A percentile compares a stretch with the other conserved stretches of the same genome.
Conservation (phyloP, 2,329 filamentous ascomycete species). For the Xylogone sp. region DNA sequence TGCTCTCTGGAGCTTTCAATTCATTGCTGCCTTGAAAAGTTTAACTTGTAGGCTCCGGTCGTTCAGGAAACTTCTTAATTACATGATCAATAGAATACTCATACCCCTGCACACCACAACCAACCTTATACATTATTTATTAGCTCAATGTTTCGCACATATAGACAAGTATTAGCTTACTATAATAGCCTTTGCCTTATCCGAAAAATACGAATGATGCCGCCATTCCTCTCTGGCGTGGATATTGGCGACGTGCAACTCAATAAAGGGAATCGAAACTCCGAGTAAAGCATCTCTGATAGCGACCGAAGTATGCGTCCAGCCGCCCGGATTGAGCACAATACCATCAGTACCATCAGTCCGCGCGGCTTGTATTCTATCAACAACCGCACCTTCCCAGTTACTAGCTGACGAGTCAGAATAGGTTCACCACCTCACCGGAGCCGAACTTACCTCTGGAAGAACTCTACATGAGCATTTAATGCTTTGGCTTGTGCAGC, state of each 20-base stretch:
- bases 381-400: conserved; percentile 69
- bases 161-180: not conserved
- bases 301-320: conserved; percentile 71
- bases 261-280: conserved; percentile 66
- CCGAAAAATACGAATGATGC: conserved; percentile 65
- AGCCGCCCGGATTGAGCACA: conserved; percentile 69
- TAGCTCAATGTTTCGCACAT: not conserved
- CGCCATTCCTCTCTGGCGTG: conserved; percentile 65
- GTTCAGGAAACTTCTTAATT: conserved; percentile 21
- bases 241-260: conserved; percentile 70
- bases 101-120: conserved; percentile 7
- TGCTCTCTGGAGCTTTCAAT: conserved; percentile 40
- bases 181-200: conserved; percentile 70
- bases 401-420: conserved; percentile 37
- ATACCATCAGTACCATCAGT: conserved; percentile 52
- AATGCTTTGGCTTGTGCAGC: not conserved
- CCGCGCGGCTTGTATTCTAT: conserved; percentile 66
- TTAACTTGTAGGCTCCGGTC: not conserved
- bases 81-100: conserved; percentile 35
- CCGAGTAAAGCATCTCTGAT: conserved; percentile 66
- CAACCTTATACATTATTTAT: not conserved
- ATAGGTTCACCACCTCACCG: too few species aligned
- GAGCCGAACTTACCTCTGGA: conserved; percentile 48
- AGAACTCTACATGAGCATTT: conserved; percentile 43
- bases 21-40: conserved; percentile 30